These are phyloP conservation scores for Nymphaea colorata DNA, from an alignment of 164 flowering plant species.

Conservation along the genomic window DNA sequence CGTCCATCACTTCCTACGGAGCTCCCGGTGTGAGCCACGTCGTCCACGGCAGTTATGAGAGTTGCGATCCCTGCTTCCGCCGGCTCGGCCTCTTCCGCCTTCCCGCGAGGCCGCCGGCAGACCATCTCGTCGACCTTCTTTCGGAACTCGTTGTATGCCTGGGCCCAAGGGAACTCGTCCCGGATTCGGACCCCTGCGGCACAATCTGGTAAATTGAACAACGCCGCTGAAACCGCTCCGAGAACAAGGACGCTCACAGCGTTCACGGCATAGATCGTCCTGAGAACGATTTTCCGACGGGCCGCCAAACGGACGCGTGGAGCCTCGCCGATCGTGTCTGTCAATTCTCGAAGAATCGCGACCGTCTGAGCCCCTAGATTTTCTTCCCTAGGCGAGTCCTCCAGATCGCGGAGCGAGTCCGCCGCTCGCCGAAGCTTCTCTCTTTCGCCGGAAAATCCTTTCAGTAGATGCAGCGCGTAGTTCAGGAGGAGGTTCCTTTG, in stretches of 20 bases:
- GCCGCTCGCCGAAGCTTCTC: too few species aligned
- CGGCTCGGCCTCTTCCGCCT: slow-evolving; percentile 10
- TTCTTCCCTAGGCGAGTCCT: neutral
- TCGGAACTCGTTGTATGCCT: slow-evolving; percentile 11
- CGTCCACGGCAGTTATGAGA: slow-evolving; percentile 10
- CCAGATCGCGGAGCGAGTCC: neutral
- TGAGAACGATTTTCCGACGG: slow-evolving; percentile 14
- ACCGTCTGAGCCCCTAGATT: neutral
- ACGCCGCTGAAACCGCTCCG: slow-evolving; percentile 12
- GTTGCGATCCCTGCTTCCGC: slow-evolving; percentile 7
- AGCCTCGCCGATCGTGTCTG: slow-evolving; percentile 1
- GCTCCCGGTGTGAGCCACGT: neutral
- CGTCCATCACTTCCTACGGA: slow-evolving; percentile 1
- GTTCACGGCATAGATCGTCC: slow-evolving; percentile 18
- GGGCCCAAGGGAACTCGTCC: slow-evolving; percentile 21
- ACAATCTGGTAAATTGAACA: slow-evolving; percentile 8
- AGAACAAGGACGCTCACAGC: slow-evolving; percentile 20
- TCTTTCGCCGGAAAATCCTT: too few species aligned
- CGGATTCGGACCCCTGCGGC: slow-evolving; percentile 7
- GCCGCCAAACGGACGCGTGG: slow-evolving; percentile 17
- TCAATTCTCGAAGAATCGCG: slow-evolving; percentile 18
- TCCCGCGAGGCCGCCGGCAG: neutral
- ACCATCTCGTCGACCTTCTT: slow-evolving; percentile 11
- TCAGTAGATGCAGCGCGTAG: too few species aligned
- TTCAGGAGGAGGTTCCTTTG: too few species aligned